Percentiles rank a stretch among this genome's conserved stretches.
Evolutionary conservation across 495 filamentous ascomycete genomes (phyloP).

Genomic region (Aspergillus diversus): DNA sequence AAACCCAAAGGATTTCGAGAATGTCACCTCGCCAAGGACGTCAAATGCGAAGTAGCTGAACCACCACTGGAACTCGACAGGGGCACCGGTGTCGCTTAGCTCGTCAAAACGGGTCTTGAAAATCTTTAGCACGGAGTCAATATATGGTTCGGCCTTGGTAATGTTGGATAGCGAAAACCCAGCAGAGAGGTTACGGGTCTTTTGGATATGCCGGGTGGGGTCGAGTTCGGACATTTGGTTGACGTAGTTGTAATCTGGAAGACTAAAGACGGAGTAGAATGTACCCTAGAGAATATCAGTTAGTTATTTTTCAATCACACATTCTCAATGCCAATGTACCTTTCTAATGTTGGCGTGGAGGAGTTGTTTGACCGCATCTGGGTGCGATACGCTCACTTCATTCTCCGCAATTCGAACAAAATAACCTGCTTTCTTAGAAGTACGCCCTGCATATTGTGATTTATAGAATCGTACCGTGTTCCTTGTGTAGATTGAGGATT

Average conservation of each 20-base stretch:
- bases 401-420: conserved; percentile 54
- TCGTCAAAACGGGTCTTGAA: conserved; percentile 37
- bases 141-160: conserved; percentile 40
- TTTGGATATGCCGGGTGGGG: conserved; percentile 36
- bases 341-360: conserved; percentile 34
- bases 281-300: conserved; percentile 26
- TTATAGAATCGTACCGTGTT: conserved; percentile 36
- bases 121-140: conserved; percentile 39
- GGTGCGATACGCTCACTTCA: conserved; percentile 53
- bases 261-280: conserved; percentile 37
- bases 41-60: conserved; percentile 53
- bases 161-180: conserved; percentile 47
- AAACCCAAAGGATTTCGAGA: conserved; percentile 49
- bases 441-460: neutral
- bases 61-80: conserved; percentile 48
- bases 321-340: conserved; percentile 12
- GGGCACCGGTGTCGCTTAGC: conserved; percentile 23
- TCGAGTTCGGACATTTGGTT: conserved; percentile 50
- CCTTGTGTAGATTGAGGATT: conserved; percentile 42
- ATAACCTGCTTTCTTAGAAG: conserved; percentile 27
- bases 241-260: conserved; percentile 45
- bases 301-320: neutral
- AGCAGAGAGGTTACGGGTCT: conserved; percentile 37
- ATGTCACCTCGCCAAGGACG: conserved; percentile 46
- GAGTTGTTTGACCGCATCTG: conserved; percentile 43